Conservation (phyloP, 2,329 filamentous ascomycete species). For the Didymella pinodella region DNA sequence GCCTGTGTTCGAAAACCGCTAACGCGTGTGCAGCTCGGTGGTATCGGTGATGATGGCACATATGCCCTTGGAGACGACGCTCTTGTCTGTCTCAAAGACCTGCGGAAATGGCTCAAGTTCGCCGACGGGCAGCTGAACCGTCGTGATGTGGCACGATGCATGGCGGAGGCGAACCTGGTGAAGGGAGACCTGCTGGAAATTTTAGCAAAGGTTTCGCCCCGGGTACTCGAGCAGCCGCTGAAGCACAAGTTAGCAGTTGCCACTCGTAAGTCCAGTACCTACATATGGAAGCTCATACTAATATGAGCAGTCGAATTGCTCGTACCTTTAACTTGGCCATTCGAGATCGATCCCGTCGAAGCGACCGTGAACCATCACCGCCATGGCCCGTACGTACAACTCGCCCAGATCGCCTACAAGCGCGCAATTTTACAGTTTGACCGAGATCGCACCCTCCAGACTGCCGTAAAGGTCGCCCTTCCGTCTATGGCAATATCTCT, state of each 20-base stretch:
- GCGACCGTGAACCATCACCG: slow-evolving; percentile 94
- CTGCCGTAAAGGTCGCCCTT: slow-evolving; percentile 79
- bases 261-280: slow-evolving; percentile 60
- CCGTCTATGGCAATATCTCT: slow-evolving; percentile 84
- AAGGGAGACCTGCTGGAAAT: slow-evolving; percentile 91
- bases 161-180: slow-evolving; percentile 91
- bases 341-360: slow-evolving; percentile 78
- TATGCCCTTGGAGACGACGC: slow-evolving; percentile 95
- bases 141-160: slow-evolving; percentile 91
- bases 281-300: slow-evolving; percentile 15
- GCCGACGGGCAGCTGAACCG: slow-evolving; percentile 94
- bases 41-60: slow-evolving; percentile 78
- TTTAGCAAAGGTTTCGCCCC: slow-evolving; percentile 76
- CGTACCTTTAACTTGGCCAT: slow-evolving; percentile 92
- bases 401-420: slow-evolving; percentile 91
- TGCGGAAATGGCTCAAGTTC: slow-evolving; percentile 93
- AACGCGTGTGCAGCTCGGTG: slow-evolving; percentile 73
- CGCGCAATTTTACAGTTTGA: slow-evolving; percentile 85
- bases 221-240: slow-evolving; percentile 74
- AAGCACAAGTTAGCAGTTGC: slow-evolving; percentile 82
- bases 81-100: slow-evolving; percentile 86
- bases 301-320: slow-evolving; percentile 74
- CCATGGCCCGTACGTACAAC: slow-evolving; percentile 86
- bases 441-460: slow-evolving; percentile 77
- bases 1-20: slow-evolving; percentile 12